Evolutionary conservation across 2,329 filamentous ascomycete genomes (phyloP), one percentile per base, ranked within the genome.

Genomic region (Pseudocercospora eumusae): DNA sequence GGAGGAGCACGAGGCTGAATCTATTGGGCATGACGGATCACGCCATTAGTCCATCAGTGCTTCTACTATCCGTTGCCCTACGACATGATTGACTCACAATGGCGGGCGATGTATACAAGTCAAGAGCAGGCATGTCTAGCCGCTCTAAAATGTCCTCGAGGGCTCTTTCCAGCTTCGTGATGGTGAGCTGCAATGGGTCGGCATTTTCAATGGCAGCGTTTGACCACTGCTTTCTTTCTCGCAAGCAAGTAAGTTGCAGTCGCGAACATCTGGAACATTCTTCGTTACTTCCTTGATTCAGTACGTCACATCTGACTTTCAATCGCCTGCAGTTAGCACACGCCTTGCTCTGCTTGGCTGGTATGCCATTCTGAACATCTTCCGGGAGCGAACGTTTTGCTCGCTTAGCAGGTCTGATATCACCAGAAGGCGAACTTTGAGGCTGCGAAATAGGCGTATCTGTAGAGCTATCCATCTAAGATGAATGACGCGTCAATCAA

Each of bases 161-260:
- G 3, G 61, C 61, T 18, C 61, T 25, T 31, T 63, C 61, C 15
- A 63, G 57, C 45, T 60, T 63, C 23, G 50, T 56, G 25, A 63
- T 56, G 25, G 49, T 54, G 15, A 60, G 47, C 28, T 63, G 36
- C 36, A 36, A 28, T 23, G 31, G 18, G 31, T 31, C 56, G 20
- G 36, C 21, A 18, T 36, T 44, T 13, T 33, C 52, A 10, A 42
- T 28, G n/a, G 36, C 33, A n/a, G 33, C 59, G 20, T 28, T 57
- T 27, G 55, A 15, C 56, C 50, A 59, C 11, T 57, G 23, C 49
- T 59, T 59, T 25, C 47, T 52, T 25, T 63, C 57, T 20, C 57
- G 36, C 20, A 63, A 31, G 47, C 57, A 60, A 11, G 49, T 55
- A 3, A 63, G 18, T 11, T 45, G 21, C 10, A 63, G 45, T 10